Evolutionary conservation across 2,329 filamentous ascomycete species (phyloP).

Genomic region (Trichothecium roseum): DNA sequence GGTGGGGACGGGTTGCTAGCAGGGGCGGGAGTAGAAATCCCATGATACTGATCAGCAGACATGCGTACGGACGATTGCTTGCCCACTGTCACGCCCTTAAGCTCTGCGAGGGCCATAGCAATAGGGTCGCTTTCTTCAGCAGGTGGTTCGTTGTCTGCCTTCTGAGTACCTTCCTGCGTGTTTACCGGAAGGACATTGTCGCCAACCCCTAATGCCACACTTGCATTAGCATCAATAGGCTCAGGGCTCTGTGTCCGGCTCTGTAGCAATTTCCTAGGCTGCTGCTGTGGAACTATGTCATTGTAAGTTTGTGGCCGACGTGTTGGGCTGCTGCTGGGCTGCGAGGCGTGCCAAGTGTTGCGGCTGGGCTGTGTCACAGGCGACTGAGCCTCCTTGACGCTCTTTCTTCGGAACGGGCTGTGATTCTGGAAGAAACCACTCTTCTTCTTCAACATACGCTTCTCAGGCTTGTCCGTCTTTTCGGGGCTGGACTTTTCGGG

Average conservation of each 20-base stretch:
- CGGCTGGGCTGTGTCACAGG: constrained; percentile 30
- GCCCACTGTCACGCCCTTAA: constrained; percentile 67
- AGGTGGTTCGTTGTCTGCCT: constrained; percentile 16
- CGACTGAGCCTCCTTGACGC: constrained; percentile 57
- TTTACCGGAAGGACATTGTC: constrained; percentile 94
- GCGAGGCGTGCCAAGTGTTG: constrained; percentile 47
- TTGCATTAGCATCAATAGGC: constrained; percentile 83
- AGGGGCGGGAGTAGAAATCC: constrained; percentile 74
- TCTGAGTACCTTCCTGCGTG: constrained; percentile 53
- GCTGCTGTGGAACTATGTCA: constrained; percentile 16
- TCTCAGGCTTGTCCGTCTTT: constrained; percentile 37
- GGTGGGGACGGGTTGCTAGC: constrained; percentile 29
- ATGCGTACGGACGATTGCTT: constrained; percentile 77
- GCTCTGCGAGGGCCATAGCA: constrained; percentile 79
- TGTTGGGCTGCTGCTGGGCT: constrained; percentile 17
- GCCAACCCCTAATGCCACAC: constrained; percentile 85
- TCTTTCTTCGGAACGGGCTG: constrained; percentile 87
- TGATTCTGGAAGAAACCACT: constrained; percentile 91
- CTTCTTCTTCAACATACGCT: constrained; percentile 56
- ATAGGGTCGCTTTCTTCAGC: constrained; percentile 73
- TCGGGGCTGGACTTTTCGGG: constrained; percentile 26
- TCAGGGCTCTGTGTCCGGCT: constrained; percentile 58
- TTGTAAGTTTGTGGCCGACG: constrained; percentile 29
- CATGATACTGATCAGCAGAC: constrained; percentile 91
- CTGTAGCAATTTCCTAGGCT: constrained; percentile 22